A percentile compares a stretch with the other conserved stretches of the same genome.
These are phyloP conservation scores for Kuraishia capsulata DNA, from an alignment of 805 yeast species.

Conservation along the genomic window DNA sequence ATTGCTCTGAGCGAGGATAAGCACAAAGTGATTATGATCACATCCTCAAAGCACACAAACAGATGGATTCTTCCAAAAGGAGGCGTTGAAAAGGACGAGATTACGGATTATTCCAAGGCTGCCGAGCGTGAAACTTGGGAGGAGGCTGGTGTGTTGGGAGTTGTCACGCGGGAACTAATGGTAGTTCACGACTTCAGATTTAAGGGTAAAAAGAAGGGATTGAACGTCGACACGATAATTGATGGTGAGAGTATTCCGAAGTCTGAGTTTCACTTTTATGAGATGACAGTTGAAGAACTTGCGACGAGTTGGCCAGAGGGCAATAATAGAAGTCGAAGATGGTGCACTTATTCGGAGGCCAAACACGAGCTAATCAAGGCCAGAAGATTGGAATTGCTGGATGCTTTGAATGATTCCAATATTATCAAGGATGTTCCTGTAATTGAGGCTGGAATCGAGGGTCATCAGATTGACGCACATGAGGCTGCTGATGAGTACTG, in stretches of 20 bases:
- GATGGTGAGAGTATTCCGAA: conserved; percentile 40
- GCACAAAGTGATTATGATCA: conserved; percentile 64
- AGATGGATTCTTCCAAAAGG: conserved; percentile 94
- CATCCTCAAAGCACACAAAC: conserved; percentile 59
- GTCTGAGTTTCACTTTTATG: conserved; percentile 84
- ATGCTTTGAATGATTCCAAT: conserved; percentile 51
- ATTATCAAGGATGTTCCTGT: conserved; percentile 28
- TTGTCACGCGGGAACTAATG: conserved; percentile 46
- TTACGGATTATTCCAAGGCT: conserved; percentile 29
- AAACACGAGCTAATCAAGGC: conserved; percentile 45
- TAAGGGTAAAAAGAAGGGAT: conserved; percentile 9
- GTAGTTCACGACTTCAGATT: conserved; percentile 47
- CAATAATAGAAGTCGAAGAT: conserved; percentile 49
- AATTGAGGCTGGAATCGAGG: conserved; percentile 14
- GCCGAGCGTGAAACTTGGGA: conserved; percentile 96
- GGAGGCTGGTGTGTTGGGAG: conserved; percentile 86
- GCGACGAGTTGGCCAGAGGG: conserved; percentile 72
- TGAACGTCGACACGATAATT: conserved; percentile 7
- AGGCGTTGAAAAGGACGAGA: conserved; percentile 84
- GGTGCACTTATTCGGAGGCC: conserved; percentile 71
- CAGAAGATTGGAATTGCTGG: conserved; percentile 58
- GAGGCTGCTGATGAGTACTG: conserved; percentile 17
- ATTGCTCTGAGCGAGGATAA: conserved; percentile 54
- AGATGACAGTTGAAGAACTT: conserved; percentile 52
- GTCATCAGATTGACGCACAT: conserved; percentile 18